Conservation (phyloP, 2,329 filamentous ascomycete species). For the Triangularia setosa region DNA sequence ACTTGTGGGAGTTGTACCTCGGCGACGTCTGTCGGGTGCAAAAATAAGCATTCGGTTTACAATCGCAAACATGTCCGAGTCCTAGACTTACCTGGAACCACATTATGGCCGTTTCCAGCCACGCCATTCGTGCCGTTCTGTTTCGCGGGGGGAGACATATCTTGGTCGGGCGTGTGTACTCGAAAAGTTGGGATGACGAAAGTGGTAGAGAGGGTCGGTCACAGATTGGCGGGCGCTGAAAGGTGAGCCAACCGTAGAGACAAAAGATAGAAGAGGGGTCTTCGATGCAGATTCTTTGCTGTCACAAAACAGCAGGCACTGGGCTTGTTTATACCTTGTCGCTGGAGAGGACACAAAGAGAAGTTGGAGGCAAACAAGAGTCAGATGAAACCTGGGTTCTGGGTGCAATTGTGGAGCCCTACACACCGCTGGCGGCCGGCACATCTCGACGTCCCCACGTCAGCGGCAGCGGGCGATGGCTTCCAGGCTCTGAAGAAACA, state of each 20-base stretch:
- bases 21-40: background rate
- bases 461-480: background rate
- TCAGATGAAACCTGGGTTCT: background rate
- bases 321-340: background rate
- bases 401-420: background rate
- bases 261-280: background rate
- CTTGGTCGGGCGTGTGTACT: background rate
- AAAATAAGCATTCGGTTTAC: background rate
- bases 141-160: constrained; percentile 15
- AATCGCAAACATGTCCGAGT: background rate
- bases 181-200: background rate
- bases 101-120: constrained; percentile 1
- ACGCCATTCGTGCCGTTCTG: background rate
- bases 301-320: background rate
- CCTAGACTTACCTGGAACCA: background rate
- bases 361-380: background rate
- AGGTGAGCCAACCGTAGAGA: background rate
- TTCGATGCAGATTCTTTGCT: background rate
- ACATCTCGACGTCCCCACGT: background rate
- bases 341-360: background rate
- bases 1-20: constrained; percentile 35
- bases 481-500: background rate
- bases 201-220: background rate
- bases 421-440: background rate
- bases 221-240: background rate